Conservation (phyloP, 2,329 filamentous ascomycete genomes). For the Pyrenophora graminea region DNA sequence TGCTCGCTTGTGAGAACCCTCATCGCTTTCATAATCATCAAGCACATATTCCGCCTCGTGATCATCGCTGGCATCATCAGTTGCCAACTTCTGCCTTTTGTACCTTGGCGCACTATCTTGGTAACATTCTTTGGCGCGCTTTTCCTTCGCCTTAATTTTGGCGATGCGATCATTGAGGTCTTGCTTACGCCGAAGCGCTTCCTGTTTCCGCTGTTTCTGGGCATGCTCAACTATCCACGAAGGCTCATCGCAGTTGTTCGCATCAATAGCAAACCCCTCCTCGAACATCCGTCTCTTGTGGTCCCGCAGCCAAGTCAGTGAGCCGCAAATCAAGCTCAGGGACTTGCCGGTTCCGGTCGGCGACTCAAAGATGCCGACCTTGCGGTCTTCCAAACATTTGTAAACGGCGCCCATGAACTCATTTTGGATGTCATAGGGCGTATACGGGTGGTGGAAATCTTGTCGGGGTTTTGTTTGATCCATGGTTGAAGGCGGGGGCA, state of each 20-base stretch:
- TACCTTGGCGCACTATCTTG: constrained; percentile 52
- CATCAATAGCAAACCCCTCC: constrained; percentile 54
- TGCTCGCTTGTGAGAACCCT: constrained; percentile 47
- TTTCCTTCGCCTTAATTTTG: constrained; percentile 64
- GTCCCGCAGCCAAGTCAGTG: constrained; percentile 87
- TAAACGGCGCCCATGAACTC: constrained; percentile 88
- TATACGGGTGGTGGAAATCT: constrained; percentile 85
- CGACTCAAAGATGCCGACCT: constrained; percentile 87
- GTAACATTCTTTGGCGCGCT: constrained; percentile 61
- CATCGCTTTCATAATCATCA: constrained; percentile 72
- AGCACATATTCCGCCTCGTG: constrained; percentile 74
- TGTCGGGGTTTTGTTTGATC: constrained; percentile 15
- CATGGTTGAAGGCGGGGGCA: constrained; percentile 18
- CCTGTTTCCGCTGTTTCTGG: constrained; percentile 67
- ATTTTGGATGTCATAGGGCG: constrained; percentile 83
- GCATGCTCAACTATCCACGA: constrained; percentile 84
- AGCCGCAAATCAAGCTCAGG: constrained; percentile 84
- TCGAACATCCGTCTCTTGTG: constrained; percentile 69
- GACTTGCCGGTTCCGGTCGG: constrained; percentile 96
- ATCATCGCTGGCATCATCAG: constrained; percentile 13
- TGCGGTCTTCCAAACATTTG: constrained; percentile 74
- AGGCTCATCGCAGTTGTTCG: constrained; percentile 69
- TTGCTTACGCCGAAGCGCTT: constrained; percentile 68
- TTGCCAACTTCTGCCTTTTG: constrained; percentile 49
- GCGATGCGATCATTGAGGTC: constrained; percentile 75